Conservation (phyloP, 208 protist species). For the Leishmania braziliensis region DNA sequence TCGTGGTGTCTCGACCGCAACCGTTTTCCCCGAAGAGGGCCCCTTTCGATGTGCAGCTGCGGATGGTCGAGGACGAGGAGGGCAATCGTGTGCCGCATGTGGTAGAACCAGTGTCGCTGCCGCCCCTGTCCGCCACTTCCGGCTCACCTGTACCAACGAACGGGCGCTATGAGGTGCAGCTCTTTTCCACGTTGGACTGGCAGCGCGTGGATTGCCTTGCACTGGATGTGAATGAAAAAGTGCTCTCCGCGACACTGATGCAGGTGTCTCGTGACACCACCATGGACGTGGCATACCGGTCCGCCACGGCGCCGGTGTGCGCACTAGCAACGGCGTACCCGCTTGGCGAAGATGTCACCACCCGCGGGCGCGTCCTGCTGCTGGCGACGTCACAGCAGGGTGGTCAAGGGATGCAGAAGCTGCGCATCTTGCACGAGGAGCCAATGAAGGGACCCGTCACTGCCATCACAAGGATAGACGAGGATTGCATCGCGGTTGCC, state of each 20-base stretch:
- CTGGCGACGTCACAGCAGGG: slow-evolving; percentile 43
- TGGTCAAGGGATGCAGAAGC: slow-evolving; percentile 20
- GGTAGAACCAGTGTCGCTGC: slow-evolving; percentile 43
- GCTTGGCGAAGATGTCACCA: slow-evolving; percentile 85
- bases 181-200: slow-evolving; percentile 62
- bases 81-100: slow-evolving; percentile 45
- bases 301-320: slow-evolving; percentile 58
- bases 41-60: slow-evolving; percentile 84
- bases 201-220: slow-evolving; percentile 36
- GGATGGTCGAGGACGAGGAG: slow-evolving; percentile 60
- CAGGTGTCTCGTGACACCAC: slow-evolving; percentile 57
- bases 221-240: slow-evolving; percentile 87
- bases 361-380: slow-evolving; percentile 70
- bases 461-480: slow-evolving; percentile 48
- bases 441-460: slow-evolving; percentile 82
- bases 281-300: slow-evolving; percentile 28
- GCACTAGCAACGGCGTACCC: slow-evolving; percentile 86
- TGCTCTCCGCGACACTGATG: slow-evolving; percentile 61
- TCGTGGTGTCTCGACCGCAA: slow-evolving; percentile 64
- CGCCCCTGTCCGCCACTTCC: slow-evolving; percentile 38
- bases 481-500: slow-evolving; percentile 67
- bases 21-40: slow-evolving; percentile 70
- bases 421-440: slow-evolving; percentile 74
- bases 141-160: slow-evolving; percentile 73
- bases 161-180: slow-evolving; percentile 66